These are phyloP conservation scores for Yamadazyma sp. DNA, from an alignment of 805 yeast genomes.

Conservation along the genomic window DNA sequence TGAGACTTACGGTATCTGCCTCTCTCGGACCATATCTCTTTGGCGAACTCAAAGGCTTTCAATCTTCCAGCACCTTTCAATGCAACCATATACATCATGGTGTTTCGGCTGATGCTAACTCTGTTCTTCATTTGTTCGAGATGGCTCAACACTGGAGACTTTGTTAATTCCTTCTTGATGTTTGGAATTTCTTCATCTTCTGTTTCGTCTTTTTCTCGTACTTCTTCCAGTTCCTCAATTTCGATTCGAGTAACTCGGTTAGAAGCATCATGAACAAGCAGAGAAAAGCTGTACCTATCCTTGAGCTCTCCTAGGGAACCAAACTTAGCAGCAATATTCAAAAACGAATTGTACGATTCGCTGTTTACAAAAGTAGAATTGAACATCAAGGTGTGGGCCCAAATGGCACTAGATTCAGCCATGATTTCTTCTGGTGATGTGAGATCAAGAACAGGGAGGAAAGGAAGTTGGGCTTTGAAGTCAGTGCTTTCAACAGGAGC, in stretches of 20 bases:
- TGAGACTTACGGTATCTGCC: conserved; percentile 64
- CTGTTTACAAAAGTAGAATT: conserved; percentile 44
- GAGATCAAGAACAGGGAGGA: conserved; percentile 59
- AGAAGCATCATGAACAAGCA: conserved; percentile 10
- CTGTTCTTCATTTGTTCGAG: conserved; percentile 5
- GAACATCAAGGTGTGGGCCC: conserved; percentile 52
- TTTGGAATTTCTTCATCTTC: background rate
- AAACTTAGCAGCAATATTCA: conserved; percentile 45
- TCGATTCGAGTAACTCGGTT: conserved; percentile 9
- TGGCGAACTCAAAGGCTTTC: conserved; percentile 58
- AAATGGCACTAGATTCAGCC: conserved; percentile 77
- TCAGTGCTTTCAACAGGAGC: conserved; percentile 11
- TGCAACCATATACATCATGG: conserved; percentile 57
- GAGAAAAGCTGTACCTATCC: conserved; percentile 28
- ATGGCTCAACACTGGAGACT: conserved; percentile 12
- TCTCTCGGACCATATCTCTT: conserved; percentile 72
- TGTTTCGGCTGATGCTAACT: conserved; percentile 26
- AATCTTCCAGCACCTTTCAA: conserved; percentile 64
- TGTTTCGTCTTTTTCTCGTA: conserved; percentile 11
- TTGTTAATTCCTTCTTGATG: too few species aligned
- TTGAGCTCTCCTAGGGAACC: conserved; percentile 36
- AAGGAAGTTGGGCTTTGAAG: conserved; percentile 50
- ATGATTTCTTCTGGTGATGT: conserved; percentile 43
- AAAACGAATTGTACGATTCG: conserved; percentile 48
- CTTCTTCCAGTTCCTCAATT: conserved; percentile 19